Evolutionary conservation across 2,329 filamentous ascomycete genomes (phyloP).

Genomic region (Ceratocystiopsis sp.): DNA sequence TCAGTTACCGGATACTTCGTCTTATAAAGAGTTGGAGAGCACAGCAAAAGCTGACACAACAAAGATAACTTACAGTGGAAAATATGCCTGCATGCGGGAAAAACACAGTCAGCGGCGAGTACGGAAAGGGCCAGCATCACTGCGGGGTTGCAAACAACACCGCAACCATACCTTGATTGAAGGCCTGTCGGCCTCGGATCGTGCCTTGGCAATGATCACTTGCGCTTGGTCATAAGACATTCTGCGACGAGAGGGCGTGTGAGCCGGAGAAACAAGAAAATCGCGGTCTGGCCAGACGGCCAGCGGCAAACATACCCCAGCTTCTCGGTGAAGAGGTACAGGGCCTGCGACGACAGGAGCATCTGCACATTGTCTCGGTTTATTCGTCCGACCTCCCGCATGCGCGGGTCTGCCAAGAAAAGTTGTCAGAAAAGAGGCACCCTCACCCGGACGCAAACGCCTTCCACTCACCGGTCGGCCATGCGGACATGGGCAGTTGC

Average conservation of each 20-base stretch:
- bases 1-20: neutral
- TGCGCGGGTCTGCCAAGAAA: constrained; percentile 25
- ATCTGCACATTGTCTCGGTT: constrained; percentile 38
- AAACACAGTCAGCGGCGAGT: neutral
- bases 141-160: too few species aligned
- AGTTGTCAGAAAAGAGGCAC: neutral
- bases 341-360: constrained; percentile 34
- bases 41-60: too few species aligned
- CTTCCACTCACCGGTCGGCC: constrained; percentile 41
- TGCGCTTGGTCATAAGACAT: constrained; percentile 42
- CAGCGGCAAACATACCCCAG: constrained; percentile 22
- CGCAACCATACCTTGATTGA: constrained; percentile 31
- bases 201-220: constrained; percentile 37
- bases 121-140: too few species aligned
- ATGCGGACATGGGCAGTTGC: constrained; percentile 50
- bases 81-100: constrained; percentile 32
- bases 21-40: too few species aligned
- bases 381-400: constrained; percentile 33
- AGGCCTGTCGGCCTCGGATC: constrained; percentile 33
- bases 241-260: constrained; percentile 16
- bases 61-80: constrained; percentile 30
- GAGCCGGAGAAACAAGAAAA: neutral
- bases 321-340: constrained; percentile 38
- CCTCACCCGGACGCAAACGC: too few species aligned
- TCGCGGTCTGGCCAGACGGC: too few species aligned